phyloP scores from a whole-genome alignment of 345 rosid species.

The Excoecaria cochinchinensis region DNA sequence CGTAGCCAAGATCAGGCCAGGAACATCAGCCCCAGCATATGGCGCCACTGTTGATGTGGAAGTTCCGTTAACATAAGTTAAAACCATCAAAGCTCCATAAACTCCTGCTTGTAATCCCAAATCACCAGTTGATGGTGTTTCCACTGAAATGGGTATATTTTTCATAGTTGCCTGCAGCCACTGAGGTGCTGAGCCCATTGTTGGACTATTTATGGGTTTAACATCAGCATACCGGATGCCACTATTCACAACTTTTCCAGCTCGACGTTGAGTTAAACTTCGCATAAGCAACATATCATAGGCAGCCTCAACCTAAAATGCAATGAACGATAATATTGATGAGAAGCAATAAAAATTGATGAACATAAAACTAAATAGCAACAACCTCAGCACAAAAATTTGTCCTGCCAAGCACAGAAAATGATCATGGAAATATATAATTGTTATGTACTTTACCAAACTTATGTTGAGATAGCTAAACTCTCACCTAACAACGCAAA shows the following conservation, averaged over 20 bases:
- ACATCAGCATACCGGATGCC: constrained; percentile 90
- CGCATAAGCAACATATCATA: constrained; percentile 97
- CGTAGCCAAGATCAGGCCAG: constrained; percentile 69
- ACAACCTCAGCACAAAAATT: background rate
- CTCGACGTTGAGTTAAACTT: constrained; percentile 83
- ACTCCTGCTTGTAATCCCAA: constrained; percentile 86
- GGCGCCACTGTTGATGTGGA: constrained; percentile 46
- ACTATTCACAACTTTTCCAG: constrained; percentile 78
- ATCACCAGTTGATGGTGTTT: constrained; percentile 65
- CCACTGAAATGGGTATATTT: constrained; percentile 62
- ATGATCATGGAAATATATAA: background rate
- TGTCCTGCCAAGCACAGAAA: background rate
- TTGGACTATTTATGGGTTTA: constrained; percentile 50
- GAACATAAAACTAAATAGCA: background rate
- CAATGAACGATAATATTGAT: constrained; percentile 10
- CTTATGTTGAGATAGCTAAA: background rate
- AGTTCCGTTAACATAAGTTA: constrained; percentile 75
- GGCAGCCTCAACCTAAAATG: constrained; percentile 82
- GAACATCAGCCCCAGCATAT: constrained; percentile 75
- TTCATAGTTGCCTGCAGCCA: constrained; percentile 68
- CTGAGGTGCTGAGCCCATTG: constrained; percentile 56
- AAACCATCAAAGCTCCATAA: constrained; percentile 82
- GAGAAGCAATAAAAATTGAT: background rate
- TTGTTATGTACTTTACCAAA: background rate
- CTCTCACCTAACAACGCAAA: too few relatives aligned